Percentiles rank a stretch among this genome's conserved stretches.
These are phyloP conservation scores for Backusella luteola DNA, from an alignment of 192 early-diverging fungal species.

Conservation along the genomic window DNA sequence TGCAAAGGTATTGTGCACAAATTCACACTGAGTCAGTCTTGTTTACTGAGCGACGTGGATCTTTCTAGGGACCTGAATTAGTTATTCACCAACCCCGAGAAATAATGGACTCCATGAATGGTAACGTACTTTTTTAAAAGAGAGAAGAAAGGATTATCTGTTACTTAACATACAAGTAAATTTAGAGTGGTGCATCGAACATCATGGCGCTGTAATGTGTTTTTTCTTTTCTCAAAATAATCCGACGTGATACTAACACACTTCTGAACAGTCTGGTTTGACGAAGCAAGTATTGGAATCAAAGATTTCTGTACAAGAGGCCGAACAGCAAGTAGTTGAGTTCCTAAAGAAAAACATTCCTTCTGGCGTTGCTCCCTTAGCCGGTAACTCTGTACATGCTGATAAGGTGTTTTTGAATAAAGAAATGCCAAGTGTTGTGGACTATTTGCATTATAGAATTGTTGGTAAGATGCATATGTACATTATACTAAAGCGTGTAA, in stretches of 20 bases:
- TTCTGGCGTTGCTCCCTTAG: conserved; percentile 64
- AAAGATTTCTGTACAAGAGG: conserved; percentile 60
- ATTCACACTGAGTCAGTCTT: not conserved
- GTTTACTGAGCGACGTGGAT: not conserved
- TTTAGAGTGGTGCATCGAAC: conserved; percentile 80
- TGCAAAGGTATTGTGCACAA: conserved; percentile 53
- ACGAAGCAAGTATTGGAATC: conserved; percentile 72
- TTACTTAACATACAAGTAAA: not conserved
- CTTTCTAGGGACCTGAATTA: conserved; percentile 58
- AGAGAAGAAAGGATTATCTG: not conserved
- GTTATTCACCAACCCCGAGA: conserved; percentile 71
- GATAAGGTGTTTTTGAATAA: conserved; percentile 83
- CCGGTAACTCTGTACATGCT: conserved; percentile 92
- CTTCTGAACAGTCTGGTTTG: conserved; percentile 63
- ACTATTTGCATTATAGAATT: conserved; percentile 83
- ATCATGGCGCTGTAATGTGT: conserved; percentile 71
- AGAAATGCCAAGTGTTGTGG: conserved; percentile 75
- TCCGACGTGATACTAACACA: not conserved
- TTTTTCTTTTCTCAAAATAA: conserved; percentile 1
- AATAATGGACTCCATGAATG: conserved; percentile 83
- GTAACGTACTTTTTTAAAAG: not conserved
- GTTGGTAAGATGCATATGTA: conserved; percentile 34
- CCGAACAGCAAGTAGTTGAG: conserved; percentile 67
- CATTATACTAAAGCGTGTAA: not conserved
- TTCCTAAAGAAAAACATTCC: conserved; percentile 77